phyloP scores from a whole-genome alignment of 2,329 filamentous ascomycete genomes.

The Ramularia endophylla region DNA sequence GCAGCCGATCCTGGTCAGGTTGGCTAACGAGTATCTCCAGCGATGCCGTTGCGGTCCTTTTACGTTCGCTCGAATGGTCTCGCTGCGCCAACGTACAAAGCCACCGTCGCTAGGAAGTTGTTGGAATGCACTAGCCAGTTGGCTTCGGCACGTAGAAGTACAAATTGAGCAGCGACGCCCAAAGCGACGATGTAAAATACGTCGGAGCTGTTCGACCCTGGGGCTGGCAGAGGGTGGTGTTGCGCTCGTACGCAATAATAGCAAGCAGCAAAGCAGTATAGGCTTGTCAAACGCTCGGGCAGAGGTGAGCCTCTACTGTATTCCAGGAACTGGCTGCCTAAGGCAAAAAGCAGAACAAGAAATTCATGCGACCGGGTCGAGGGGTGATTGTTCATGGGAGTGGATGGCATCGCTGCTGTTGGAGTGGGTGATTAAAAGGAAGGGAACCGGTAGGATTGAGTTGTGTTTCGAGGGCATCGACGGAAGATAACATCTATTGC shows the following conservation, averaged over 20 bases:
- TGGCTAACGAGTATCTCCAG: no score
- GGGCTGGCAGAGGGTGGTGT: not conserved
- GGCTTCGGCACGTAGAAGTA: not conserved
- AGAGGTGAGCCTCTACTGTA: not conserved
- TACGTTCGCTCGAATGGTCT: conserved; percentile 4
- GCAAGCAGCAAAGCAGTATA: not conserved
- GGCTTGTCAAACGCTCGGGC: conserved; percentile 1
- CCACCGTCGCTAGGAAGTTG: not conserved
- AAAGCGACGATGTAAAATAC: not conserved
- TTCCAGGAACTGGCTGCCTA: not conserved
- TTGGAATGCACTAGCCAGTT: not conserved
- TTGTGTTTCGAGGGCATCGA: no score
- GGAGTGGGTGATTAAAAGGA: no score
- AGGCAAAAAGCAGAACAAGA: not conserved
- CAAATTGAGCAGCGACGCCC: not conserved
- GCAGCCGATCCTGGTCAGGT: no score
- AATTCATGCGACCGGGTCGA: not conserved
- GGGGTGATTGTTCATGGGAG: not conserved
- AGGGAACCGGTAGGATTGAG: no score
- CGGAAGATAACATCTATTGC: no score
- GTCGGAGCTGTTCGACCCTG: not conserved
- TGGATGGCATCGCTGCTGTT: not conserved
- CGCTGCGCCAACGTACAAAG: conserved; percentile 1
- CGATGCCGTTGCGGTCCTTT: no score
- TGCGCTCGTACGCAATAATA: not conserved